Base-by-base conservation (phyloP, 305 asterid species). In the Andrographis paniculata region DNA sequence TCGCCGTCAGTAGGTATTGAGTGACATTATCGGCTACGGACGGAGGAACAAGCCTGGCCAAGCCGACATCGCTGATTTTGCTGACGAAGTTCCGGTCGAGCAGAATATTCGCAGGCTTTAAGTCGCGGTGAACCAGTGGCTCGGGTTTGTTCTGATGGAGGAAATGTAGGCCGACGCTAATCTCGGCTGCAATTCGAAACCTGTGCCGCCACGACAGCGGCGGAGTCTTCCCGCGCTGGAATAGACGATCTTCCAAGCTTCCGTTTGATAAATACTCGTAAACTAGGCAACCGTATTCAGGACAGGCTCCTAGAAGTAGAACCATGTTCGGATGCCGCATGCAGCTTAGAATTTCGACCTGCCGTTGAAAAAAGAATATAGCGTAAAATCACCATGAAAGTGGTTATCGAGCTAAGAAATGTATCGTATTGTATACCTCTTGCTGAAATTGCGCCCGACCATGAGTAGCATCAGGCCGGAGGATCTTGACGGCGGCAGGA, bases 281-380 rank as follows among this genome's bases (percentile, higher is more conserved):
- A 10, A 81, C 87, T 49, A 77, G 48, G 67, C 86, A 80, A 12
- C 91, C 91, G 23, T 80, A 80, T 60, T 80, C 91, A 1, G 91
- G 91, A 43, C 91, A 80, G 10, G 91, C 91, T 10, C 91, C 91
- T 48, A 80, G 68, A 50, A 80, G 91, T 20, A 80, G 78, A 51
- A 80, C 91, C 91, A 80, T 80, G 64, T 80, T 68, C 16, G 91
- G 91, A 61, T 80, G 91, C 4, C 91, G 50, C 66, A 77, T 77
- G 80, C 85, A 76, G 50, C 91, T 59, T 56, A 80, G 51, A 17
- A 80, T 78, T 48, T 80, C 91, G 37, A 80, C 84, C 89, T 79
- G 62, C 36, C 8, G 2, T 33, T 9, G 2, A 6, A 13, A 4
- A 4, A 8, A 4, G 30, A 24, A 24, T 4, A 3, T 24, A 24